Conservation (phyloP, 2,329 filamentous ascomycete species). For the Ophidiomyces ophidiicola region DNA sequence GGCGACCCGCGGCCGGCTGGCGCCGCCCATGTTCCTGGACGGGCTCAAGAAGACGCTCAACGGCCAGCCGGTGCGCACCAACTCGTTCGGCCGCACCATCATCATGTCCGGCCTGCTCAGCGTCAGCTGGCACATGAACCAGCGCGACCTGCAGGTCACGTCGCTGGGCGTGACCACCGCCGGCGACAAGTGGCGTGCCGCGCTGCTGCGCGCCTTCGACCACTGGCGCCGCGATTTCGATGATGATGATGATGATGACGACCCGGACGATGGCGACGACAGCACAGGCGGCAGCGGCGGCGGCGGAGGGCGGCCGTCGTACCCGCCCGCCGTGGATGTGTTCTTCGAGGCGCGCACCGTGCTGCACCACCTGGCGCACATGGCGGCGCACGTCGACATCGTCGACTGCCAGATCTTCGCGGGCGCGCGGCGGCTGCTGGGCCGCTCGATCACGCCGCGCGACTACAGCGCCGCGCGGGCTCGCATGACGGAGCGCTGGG, state of each 20-base stretch:
- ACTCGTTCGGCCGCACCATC: constrained; percentile 83
- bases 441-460: constrained; percentile 67
- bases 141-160: constrained; percentile 83
- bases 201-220: constrained; percentile 78
- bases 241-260: constrained; percentile 54
- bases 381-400: constrained; percentile 95
- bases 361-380: constrained; percentile 85
- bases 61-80: constrained; percentile 74
- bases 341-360: constrained; percentile 83
- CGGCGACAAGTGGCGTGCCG: constrained; percentile 80
- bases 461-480: constrained; percentile 70
- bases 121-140: constrained; percentile 96
- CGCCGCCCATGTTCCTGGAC: constrained; percentile 77
- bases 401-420: constrained; percentile 97
- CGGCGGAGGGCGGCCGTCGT: constrained; percentile 43
- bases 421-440: constrained; percentile 69
- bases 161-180: constrained; percentile 68
- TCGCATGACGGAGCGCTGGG: constrained; percentile 82
- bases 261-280: constrained; percentile 12
- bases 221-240: constrained; percentile 91
- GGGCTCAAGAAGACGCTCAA: constrained; percentile 81
- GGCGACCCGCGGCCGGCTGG: constrained; percentile 62
- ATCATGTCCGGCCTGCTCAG: constrained; percentile 89
- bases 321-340: no score
- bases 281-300: constrained; percentile 9